Evolutionary conservation across 805 yeast genomes (phyloP), one percentile per base, ranked within the genome.

Genomic region (Kluyveromyces starmeri): DNA sequence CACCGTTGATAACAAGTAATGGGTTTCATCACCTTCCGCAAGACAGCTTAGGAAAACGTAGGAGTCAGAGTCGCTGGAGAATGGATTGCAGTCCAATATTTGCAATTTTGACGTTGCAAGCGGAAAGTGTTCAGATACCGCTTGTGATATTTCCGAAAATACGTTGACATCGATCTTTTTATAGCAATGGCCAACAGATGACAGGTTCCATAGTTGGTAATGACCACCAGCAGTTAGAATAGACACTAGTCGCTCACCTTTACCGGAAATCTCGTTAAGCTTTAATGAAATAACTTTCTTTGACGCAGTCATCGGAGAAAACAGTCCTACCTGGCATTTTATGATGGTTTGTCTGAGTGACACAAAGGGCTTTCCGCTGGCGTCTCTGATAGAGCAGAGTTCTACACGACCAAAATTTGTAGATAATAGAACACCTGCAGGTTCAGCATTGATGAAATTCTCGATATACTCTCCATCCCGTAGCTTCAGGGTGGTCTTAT

Each of bases 381-480:
- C 64, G 53, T 85, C 92, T 41, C 80, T 70, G 20, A 86, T 60
- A 0, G 78, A 64, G 2, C 84, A 49, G 27, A 83, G 62, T 5
- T 78, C 53, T 27, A 79, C 72, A 40, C 88, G 65, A 16, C 84
- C 84, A 41, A 71, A 61, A 3, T 82, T 72, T 0, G 96, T 84
- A 6, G 85, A 71, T 7, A 80, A 49, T 0, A 79, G 64, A 4
- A 84, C 63, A 2, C 95, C 95, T 1, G 81, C 74, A 0, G 92
- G 88, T 43, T 77, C 84, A 8, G 79, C 66, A 40, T 71, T 71
- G 36, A 74, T 72, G 1, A 79, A 68, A 24, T 65, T 46, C 1
- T 75, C 70, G 12, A 85, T 62, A 20, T 53, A 50, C 51, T 88
- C 96, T 16, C 41, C 35, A 13, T 47, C 48, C 20, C 46, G 44